Conservation (phyloP, 1,284 basidiomycete species). For the Omphalotus olearius region DNA sequence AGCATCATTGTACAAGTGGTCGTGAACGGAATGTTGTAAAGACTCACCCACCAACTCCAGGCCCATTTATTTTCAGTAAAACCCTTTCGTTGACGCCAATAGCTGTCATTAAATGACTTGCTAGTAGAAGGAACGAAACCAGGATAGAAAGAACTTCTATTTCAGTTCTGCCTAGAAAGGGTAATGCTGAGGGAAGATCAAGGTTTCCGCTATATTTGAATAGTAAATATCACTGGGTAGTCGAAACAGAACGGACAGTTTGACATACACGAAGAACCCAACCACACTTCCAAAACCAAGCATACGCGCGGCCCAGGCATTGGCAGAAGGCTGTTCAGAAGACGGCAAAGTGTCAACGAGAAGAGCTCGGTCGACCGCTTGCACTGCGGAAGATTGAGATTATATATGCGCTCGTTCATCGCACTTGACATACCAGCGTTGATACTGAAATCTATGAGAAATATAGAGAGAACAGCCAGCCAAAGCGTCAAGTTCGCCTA, state of each 20-base stretch:
- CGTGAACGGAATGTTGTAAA: background rate
- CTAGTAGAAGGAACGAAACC: slow-evolving; percentile 48
- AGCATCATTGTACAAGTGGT: too few species aligned
- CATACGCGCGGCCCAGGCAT: slow-evolving; percentile 95
- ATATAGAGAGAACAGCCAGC: slow-evolving; percentile 84
- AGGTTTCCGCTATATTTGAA: slow-evolving; percentile 59
- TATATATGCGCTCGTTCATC: too few species aligned
- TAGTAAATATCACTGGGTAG: background rate
- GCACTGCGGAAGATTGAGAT: slow-evolving; percentile 39
- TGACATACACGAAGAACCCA: slow-evolving; percentile 80
- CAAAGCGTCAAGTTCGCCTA: slow-evolving; percentile 47
- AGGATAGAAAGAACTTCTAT: slow-evolving; percentile 71
- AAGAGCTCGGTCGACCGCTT: slow-evolving; percentile 81
- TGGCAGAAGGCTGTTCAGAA: slow-evolving; percentile 77
- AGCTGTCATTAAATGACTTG: slow-evolving; percentile 55
- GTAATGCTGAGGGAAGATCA: slow-evolving; percentile 60
- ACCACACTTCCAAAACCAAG: slow-evolving; percentile 76
- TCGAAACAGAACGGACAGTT: slow-evolving; percentile 5
- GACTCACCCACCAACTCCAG: slow-evolving; percentile 15
- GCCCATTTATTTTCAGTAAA: slow-evolving; percentile 31
- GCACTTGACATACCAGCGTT: slow-evolving; percentile 60
- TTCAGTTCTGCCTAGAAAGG: slow-evolving; percentile 74
- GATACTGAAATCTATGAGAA: slow-evolving; percentile 89
- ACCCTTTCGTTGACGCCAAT: slow-evolving; percentile 76
- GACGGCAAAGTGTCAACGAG: slow-evolving; percentile 71